Evolutionary conservation across 805 yeast genomes (phyloP).

Genomic region (Lipomyces japonicus): DNA sequence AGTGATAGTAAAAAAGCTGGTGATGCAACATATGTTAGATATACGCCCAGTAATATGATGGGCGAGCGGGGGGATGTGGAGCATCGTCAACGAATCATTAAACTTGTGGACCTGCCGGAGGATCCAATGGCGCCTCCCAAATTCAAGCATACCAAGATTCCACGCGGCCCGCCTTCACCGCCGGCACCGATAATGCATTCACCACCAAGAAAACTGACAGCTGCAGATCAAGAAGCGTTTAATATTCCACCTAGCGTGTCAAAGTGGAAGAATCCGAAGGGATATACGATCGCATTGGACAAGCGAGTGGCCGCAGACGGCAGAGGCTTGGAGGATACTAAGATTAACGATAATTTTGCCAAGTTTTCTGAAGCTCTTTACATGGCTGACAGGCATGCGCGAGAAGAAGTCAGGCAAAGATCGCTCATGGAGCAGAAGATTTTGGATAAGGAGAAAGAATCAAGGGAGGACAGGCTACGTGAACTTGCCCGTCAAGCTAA

Average conservation of each 20-base stretch:
- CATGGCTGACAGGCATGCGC: slow-evolving; percentile 58
- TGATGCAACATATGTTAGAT: slow-evolving; percentile 46
- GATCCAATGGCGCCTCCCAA: slow-evolving; percentile 89
- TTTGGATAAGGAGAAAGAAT: slow-evolving; percentile 49
- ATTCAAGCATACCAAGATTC: slow-evolving; percentile 66
- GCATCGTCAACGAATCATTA: slow-evolving; percentile 48
- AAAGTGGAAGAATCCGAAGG: slow-evolving; percentile 93
- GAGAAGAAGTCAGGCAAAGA: slow-evolving; percentile 53
- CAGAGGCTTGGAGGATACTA: slow-evolving; percentile 38
- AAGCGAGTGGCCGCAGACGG: slow-evolving; percentile 62
- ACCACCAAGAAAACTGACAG: slow-evolving; percentile 53
- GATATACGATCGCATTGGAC: slow-evolving; percentile 77
- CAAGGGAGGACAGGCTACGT: slow-evolving; percentile 51
- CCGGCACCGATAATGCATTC: slow-evolving; percentile 57
- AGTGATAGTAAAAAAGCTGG: slow-evolving; percentile 28
- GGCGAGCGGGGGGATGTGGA: slow-evolving; percentile 33
- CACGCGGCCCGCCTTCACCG: slow-evolving; percentile 63
- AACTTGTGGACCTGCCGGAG: slow-evolving; percentile 60
- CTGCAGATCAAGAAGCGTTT: slow-evolving; percentile 77
- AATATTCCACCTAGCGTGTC: slow-evolving; percentile 86
- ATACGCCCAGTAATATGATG: slow-evolving; percentile 43
- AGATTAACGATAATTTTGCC: slow-evolving; percentile 56
- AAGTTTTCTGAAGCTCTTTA: slow-evolving; percentile 68
- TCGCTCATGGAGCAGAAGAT: slow-evolving; percentile 48
- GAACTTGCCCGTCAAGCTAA: slow-evolving; percentile 51